phyloP scores from a whole-genome alignment of 2,329 filamentous ascomycete genomes.

The Diaporthe citriasiana region DNA sequence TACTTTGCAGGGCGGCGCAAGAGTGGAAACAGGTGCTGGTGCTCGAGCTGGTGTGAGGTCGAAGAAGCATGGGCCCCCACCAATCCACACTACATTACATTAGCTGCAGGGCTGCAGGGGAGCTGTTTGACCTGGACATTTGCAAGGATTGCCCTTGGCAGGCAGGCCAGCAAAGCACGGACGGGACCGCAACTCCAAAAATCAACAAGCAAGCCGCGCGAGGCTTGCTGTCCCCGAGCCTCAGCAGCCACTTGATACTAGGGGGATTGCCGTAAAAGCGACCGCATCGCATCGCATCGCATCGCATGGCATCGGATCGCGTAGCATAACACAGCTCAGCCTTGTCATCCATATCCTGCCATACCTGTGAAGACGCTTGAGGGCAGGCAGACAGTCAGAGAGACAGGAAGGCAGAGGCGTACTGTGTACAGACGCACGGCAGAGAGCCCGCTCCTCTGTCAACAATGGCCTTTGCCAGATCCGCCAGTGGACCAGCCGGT shows the following conservation, averaged over 20 bases:
- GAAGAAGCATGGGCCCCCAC: constrained; percentile 14
- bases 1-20: constrained; percentile 15
- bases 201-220: constrained; percentile 4
- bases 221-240: background rate
- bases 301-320: background rate
- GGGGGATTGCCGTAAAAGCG: background rate
- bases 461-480: constrained; percentile 66
- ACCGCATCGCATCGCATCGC: background rate
- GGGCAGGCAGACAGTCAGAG: background rate
- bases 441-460: background rate
- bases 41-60: constrained; percentile 11
- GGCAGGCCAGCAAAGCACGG: background rate
- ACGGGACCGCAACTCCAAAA: constrained; percentile 18
- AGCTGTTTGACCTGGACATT: background rate
- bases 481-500: constrained; percentile 71
- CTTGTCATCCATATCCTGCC: background rate
- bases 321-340: background rate
- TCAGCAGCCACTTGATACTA: background rate
- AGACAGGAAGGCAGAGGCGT: background rate
- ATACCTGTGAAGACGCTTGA: background rate
- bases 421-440: background rate
- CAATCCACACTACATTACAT: background rate
- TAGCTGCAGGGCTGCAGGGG: constrained; percentile 13
- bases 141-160: background rate
- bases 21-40: background rate